Base-by-base conservation (phyloP, 78 protist species). In the Anaeramoeba ignava region DNA sequence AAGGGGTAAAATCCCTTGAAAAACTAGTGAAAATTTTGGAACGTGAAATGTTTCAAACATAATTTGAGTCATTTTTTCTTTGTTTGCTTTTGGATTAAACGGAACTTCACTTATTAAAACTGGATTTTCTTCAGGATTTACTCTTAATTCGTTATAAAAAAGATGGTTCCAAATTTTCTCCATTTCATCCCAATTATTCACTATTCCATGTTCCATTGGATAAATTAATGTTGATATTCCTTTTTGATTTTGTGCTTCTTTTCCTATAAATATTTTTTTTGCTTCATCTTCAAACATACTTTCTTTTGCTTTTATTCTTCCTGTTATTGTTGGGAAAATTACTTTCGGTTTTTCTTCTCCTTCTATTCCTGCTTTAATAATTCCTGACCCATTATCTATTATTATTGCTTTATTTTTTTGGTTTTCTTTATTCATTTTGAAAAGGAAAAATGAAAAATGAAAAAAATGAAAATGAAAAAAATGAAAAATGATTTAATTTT, bases 91-190 rank as follows among this genome's bases (percentile, higher is more conserved):
- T 54, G 73, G 8, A 17, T 17, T 54, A 27, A 17, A 8, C 73
- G 73, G 73, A 8, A 8, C 17, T 54, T 54, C 73, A 54, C 36
- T 17, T 54, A 54, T 27, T 54, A 54, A 54, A 54, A 54, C 73
- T 17, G 73, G 73, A 17, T 54, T 8, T 8, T 54, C 73, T 54
- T 54, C 73, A 27, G 73, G 73, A 8, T 8, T 27, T 54, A 54
- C 73, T 54, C 73, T 54, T 17, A 54, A 54, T 54, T 54, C 73
- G 73, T 54, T 54, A 54, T 54, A 54, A 54, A 54, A 54, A 17
- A 17, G 8, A 54, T 54, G 73, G 8, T 54, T 8, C 73, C 73
- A 54, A 17, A 54, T 54, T 54, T 54, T 54, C 17, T 54, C 73
- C 73, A 54, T 54, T 17, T 17, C 8, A 27, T 54, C 73, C 73